These are phyloP conservation scores for Herpetomonas tarakana DNA, from an alignment of 208 protist species.

Conservation along the genomic window DNA sequence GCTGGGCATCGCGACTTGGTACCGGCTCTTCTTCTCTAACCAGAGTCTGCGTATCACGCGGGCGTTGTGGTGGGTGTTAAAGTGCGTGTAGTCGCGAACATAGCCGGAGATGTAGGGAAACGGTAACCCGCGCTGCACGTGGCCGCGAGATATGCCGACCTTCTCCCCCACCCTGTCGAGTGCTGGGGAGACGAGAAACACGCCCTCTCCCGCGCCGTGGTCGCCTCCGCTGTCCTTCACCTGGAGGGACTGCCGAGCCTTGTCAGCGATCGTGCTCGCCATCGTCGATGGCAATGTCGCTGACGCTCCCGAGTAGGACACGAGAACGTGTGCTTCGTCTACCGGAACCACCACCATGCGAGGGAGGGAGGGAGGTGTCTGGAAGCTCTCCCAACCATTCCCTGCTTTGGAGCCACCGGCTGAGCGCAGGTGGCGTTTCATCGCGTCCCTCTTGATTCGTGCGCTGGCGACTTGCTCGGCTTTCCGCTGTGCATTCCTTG, in stretches of 20 bases:
- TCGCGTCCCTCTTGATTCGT: no score
- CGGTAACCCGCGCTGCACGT: constrained; percentile 16
- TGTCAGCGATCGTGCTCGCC: no score
- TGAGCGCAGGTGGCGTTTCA: no score
- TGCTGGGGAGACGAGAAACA: not conserved
- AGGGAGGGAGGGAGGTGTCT: no score
- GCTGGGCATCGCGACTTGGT: not conserved
- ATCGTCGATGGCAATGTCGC: no score
- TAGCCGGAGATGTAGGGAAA: constrained; percentile 23
- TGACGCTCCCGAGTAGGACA: not conserved
- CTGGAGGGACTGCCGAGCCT: no score
- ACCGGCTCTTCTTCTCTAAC: constrained; percentile 21
- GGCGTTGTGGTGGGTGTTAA: constrained; percentile 22
- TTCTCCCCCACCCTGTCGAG: not conserved
- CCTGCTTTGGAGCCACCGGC: no score
- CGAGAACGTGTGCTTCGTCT: not conserved
- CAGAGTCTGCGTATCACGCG: constrained; percentile 20
- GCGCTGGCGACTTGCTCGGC: no score
- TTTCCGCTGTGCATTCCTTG: not conserved
- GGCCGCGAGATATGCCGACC: not conserved
- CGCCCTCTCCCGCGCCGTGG: not conserved
- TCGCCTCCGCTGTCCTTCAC: not conserved
- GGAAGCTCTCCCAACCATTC: no score
- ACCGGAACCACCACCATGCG: not conserved
- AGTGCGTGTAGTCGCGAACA: constrained; percentile 43